Conservation (phyloP, 768 basidiomycete species). For the Gautieria morchelliformis region DNA sequence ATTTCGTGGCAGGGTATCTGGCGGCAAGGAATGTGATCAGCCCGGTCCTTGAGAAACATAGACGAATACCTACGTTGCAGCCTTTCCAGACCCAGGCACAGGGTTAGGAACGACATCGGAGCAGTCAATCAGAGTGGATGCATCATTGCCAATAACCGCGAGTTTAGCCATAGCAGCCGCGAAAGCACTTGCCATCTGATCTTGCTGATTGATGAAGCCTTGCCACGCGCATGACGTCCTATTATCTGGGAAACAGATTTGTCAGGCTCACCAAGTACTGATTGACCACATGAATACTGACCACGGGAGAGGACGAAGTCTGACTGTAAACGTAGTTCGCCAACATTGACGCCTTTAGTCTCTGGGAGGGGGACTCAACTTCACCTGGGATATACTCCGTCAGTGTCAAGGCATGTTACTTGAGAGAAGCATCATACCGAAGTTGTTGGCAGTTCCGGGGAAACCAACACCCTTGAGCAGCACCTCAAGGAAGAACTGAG, state of each 20-base stretch:
- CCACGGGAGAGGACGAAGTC: slow-evolving; percentile 18
- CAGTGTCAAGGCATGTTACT: background rate
- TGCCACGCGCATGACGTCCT: slow-evolving; percentile 8
- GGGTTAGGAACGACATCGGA: slow-evolving; percentile 34
- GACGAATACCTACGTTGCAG: slow-evolving; percentile 6
- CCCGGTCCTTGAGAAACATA: background rate
- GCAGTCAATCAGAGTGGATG: slow-evolving; percentile 30
- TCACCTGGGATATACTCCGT: slow-evolving; percentile 15
- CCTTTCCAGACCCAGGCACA: slow-evolving; percentile 9
- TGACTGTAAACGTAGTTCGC: too few species aligned
- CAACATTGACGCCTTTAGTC: background rate
- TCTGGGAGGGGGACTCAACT: slow-evolving; percentile 16
- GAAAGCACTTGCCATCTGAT: slow-evolving; percentile 26
- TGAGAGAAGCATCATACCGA: too few species aligned
- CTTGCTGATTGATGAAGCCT: slow-evolving; percentile 18
- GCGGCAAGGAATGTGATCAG: background rate
- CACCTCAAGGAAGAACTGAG: too few species aligned
- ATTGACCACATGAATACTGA: slow-evolving; percentile 11
- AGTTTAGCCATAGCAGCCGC: slow-evolving; percentile 36
- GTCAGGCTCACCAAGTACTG: background rate
- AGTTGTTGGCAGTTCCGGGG: too few species aligned
- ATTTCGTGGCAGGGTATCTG: slow-evolving; percentile 6
- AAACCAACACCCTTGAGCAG: too few species aligned
- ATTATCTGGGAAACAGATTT: background rate
- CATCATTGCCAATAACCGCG: slow-evolving; percentile 32